A percentile compares a stretch with the other conserved stretches of the same genome.
These are phyloP conservation scores for Amylostereum areolatum DNA, from an alignment of 1,284 basidiomycete species.

Conservation along the genomic window DNA sequence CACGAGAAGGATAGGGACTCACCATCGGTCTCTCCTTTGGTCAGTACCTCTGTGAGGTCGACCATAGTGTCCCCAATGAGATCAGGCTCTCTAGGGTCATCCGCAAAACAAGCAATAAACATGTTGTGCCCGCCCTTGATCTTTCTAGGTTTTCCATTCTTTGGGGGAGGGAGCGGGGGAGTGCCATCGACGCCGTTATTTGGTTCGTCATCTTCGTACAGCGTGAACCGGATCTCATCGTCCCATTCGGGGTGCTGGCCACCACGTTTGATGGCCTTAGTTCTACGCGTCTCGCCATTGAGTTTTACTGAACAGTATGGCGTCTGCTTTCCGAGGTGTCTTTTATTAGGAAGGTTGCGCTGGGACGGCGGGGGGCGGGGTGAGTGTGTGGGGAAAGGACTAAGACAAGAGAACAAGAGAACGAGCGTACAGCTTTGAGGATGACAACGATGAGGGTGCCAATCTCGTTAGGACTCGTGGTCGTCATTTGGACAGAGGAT, in stretches of 20 bases:
- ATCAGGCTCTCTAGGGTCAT: constrained; percentile 93
- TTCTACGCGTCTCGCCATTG: constrained; percentile 77
- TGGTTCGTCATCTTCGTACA: constrained; percentile 76
- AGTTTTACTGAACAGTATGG: constrained; percentile 85
- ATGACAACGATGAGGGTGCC: constrained; percentile 95
- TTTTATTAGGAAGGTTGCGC: constrained; percentile 92
- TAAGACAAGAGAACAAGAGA: constrained; percentile 10
- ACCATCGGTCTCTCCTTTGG: constrained; percentile 97
- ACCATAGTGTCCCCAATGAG: constrained; percentile 90
- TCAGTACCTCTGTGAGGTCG: constrained; percentile 85
- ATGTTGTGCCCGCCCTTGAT: constrained; percentile 75
- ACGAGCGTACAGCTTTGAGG: constrained; percentile 75
- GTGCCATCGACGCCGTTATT: constrained; percentile 43
- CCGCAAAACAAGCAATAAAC: constrained; percentile 86
- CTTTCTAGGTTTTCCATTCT: constrained; percentile 45
- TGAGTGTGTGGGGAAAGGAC: constrained; percentile 14
- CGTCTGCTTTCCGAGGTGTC: constrained; percentile 96
- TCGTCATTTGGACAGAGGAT: constrained; percentile 31
- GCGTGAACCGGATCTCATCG: constrained; percentile 91
- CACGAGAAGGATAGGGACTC: constrained; percentile 22
- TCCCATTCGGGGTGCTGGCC: constrained; percentile 99
- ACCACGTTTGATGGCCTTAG: constrained; percentile 90
- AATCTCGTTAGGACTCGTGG: constrained; percentile 63
- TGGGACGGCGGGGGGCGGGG: constrained; percentile 24
- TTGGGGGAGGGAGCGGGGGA: constrained; percentile 58